Evolutionary conservation across 106 monocot species (phyloP).

Genomic region (Apostasia ramifera): DNA sequence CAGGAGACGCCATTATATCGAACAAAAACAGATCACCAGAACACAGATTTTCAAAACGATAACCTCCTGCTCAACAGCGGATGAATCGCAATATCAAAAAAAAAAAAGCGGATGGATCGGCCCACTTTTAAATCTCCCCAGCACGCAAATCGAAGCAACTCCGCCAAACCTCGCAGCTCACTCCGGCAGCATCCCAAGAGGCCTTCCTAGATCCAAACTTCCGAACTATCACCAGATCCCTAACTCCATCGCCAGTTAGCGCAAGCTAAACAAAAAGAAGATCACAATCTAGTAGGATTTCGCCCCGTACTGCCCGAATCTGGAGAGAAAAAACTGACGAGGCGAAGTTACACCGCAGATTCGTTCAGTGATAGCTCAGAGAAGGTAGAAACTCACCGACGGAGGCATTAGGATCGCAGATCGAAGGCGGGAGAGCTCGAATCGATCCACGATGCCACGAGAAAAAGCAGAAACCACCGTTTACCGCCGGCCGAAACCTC

Average conservation of each 20-base stretch:
- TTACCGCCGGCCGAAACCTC: background rate
- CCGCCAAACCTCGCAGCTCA: background rate
- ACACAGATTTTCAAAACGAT: conserved; percentile 12
- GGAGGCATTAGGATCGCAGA: background rate
- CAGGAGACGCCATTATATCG: conserved; percentile 21
- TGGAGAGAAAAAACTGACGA: background rate
- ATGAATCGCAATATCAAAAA: too few species aligned
- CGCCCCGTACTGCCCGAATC: background rate
- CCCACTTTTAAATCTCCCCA: background rate
- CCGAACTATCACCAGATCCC: background rate
- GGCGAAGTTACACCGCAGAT: background rate
- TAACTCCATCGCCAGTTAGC: background rate
- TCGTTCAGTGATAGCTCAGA: background rate
- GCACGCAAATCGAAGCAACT: background rate
- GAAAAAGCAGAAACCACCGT: background rate
- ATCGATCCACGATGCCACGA: background rate
- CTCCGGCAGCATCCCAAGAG: conserved; percentile 15
- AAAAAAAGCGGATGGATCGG: too few species aligned
- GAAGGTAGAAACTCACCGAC: background rate
- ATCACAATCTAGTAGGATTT: background rate
- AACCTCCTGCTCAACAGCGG: background rate
- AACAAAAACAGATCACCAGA: conserved; percentile 3
- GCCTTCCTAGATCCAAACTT: conserved; percentile 5
- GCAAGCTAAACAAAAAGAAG: too few species aligned
- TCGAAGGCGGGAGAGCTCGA: background rate